Percentiles rank a stretch among this genome's conserved stretches.
Evolutionary conservation across 75 land plant species (phyloP).

Genomic region (Cunninghamia lanceolata): DNA sequence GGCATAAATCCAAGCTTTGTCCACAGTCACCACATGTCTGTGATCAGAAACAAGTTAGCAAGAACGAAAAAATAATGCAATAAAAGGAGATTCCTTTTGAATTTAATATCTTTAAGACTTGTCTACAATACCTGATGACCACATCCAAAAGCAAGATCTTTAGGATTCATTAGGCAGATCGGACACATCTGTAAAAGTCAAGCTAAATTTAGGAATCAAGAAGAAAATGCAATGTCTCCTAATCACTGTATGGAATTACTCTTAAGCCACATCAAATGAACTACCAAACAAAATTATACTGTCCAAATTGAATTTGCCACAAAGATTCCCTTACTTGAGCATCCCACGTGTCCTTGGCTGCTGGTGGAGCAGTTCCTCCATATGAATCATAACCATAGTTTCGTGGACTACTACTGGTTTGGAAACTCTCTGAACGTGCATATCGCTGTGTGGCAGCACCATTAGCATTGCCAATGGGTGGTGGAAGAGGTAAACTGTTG

Average conservation of each 20-base stretch:
- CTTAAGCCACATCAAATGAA: neutral
- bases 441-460: neutral
- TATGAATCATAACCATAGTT: neutral
- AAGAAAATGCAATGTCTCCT: neutral
- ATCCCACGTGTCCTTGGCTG: neutral
- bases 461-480: slow-evolving; percentile 12
- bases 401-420: neutral
- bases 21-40: slow-evolving; percentile 75
- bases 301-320: neutral
- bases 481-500: slow-evolving; percentile 21
- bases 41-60: slow-evolving; percentile 12
- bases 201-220: neutral
- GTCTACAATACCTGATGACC: slow-evolving; percentile 55
- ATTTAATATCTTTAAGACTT: neutral
- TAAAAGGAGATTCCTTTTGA: neutral
- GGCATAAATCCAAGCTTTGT: slow-evolving; percentile 34
- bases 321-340: slow-evolving; percentile 6
- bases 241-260: neutral
- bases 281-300: neutral
- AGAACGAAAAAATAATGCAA: neutral
- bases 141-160: slow-evolving; percentile 81
- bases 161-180: slow-evolving; percentile 41
- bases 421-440: slow-evolving; percentile 10
- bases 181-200: slow-evolving; percentile 52
- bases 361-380: slow-evolving; percentile 1